phyloP scores from a whole-genome alignment of 768 basidiomycete genomes.

The Tylopilus felleus region DNA sequence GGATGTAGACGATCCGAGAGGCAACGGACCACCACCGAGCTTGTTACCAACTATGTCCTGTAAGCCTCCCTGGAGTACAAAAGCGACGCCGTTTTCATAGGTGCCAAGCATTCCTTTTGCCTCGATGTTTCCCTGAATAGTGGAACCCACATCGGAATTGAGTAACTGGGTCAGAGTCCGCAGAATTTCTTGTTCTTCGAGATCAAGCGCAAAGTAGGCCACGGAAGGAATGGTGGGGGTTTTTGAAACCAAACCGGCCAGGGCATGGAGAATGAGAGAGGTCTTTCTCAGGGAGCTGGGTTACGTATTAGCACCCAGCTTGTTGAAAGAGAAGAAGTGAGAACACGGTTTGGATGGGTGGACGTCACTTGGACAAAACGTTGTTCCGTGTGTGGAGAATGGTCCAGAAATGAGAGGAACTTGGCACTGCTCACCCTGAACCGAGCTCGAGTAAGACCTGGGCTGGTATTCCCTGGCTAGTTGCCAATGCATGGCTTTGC shows the following conservation, averaged over 20 bases:
- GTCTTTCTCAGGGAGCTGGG: constrained; percentile 84
- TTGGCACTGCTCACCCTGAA: constrained; percentile 65
- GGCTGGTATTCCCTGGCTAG: constrained; percentile 32
- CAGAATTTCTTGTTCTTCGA: constrained; percentile 82
- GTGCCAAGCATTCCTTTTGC: constrained; percentile 88
- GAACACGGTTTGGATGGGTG: not conserved
- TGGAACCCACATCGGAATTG: constrained; percentile 56
- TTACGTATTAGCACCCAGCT: constrained; percentile 9
- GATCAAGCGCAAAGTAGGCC: constrained; percentile 90
- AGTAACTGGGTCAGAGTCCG: constrained; percentile 72
- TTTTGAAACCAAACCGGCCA: constrained; percentile 52
- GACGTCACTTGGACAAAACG: not conserved
- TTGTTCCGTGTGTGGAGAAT: not conserved
- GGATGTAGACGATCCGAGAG: constrained; percentile 33
- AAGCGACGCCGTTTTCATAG: constrained; percentile 85
- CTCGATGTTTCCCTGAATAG: constrained; percentile 67
- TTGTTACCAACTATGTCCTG: constrained; percentile 4
- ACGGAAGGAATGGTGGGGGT: constrained; percentile 44
- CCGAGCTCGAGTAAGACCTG: constrained; percentile 86
- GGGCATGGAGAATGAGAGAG: constrained; percentile 71
- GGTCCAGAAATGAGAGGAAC: not conserved
- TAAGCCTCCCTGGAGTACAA: constrained; percentile 50
- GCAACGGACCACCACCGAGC: not conserved
- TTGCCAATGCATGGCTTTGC: constrained; percentile 39
- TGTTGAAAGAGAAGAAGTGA: not conserved